A percentile compares a stretch with the other conserved stretches of the same genome.
These are phyloP conservation scores for Arthromyces matolae DNA, from an alignment of 768 basidiomycete species.

Conservation along the genomic window DNA sequence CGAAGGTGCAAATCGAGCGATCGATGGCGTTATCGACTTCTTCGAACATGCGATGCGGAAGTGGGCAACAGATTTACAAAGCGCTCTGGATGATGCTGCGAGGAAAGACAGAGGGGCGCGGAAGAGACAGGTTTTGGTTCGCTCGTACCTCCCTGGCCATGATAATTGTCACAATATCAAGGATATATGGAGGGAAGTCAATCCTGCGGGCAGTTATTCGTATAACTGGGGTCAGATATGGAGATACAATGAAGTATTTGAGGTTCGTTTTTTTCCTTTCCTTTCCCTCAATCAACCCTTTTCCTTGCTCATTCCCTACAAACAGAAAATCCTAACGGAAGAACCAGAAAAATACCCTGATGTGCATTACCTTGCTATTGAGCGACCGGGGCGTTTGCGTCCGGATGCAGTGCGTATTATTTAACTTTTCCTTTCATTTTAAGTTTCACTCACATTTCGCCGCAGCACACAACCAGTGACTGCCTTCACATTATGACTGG, in stretches of 20 bases:
- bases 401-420: conserved; percentile 56
- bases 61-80: conserved; percentile 54
- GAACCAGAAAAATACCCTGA: conserved; percentile 40
- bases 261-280: conserved; percentile 35
- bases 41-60: conserved; percentile 53
- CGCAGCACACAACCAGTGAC: conserved; percentile 39
- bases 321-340: conserved; percentile 42
- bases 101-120: conserved; percentile 16
- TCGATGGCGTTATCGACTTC: conserved; percentile 51
- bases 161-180: conserved; percentile 54
- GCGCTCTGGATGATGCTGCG: conserved; percentile 33
- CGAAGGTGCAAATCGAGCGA: conserved; percentile 39
- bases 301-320: no score
- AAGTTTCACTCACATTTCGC: not conserved
- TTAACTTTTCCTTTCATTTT: not conserved
- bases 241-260: conserved; percentile 54
- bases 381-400: conserved; percentile 55
- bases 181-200: conserved; percentile 43
- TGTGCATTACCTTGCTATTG: conserved; percentile 57
- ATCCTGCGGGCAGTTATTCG: conserved; percentile 44
- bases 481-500: conserved; percentile 48
- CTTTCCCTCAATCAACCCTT: no score
- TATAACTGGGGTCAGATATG: conserved; percentile 66
- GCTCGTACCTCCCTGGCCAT: conserved; percentile 64
- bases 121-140: conserved; percentile 46